A percentile compares a stretch with the other conserved stretches of the same genome.
These are phyloP conservation scores for Wallacemonas sp. DNA, from an alignment of 208 protist species.

Conservation along the genomic window DNA sequence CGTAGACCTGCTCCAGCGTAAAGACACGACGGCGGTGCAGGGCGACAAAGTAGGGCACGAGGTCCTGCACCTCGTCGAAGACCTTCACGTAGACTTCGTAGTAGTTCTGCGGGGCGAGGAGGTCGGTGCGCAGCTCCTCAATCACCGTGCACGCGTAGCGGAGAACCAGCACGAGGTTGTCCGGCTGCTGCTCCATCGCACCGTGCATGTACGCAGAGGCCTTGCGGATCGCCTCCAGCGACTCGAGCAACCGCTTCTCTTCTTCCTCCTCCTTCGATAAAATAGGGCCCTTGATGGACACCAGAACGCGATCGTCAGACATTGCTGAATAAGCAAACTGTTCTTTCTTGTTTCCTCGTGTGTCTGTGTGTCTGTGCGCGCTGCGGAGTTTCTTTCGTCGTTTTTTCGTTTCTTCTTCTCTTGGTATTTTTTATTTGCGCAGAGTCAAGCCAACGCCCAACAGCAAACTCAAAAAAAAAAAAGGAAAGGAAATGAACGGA, in stretches of 20 bases:
- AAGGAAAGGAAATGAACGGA: too few species aligned
- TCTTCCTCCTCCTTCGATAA: constrained; percentile 90
- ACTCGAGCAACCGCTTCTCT: constrained; percentile 88
- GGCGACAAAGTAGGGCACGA: constrained; percentile 91
- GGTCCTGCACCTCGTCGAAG: constrained; percentile 89
- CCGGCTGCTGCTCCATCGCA: constrained; percentile 25
- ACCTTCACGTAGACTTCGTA: constrained; percentile 97
- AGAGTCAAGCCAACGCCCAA: too few species aligned
- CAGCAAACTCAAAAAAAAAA: too few species aligned
- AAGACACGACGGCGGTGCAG: constrained; percentile 44
- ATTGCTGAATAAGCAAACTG: neutral
- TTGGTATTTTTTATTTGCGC: too few species aligned
- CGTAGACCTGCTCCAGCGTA: constrained; percentile 94
- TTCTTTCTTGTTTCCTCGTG: constrained; percentile 12
- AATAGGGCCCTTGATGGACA: constrained; percentile 58
- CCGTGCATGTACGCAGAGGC: constrained; percentile 53
- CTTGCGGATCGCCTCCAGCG: constrained; percentile 70
- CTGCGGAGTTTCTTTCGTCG: too few species aligned
- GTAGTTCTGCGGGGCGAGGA: constrained; percentile 97
- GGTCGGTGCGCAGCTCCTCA: constrained; percentile 93
- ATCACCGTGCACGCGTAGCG: constrained; percentile 92
- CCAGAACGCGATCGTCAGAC: constrained; percentile 22
- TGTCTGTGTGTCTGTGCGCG: constrained; percentile 16
- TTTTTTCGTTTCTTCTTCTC: too few species aligned
- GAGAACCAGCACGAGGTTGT: constrained; percentile 88